Evolutionary conservation across 345 rosid species (phyloP).

Genomic region (Moricandia arvensis): DNA sequence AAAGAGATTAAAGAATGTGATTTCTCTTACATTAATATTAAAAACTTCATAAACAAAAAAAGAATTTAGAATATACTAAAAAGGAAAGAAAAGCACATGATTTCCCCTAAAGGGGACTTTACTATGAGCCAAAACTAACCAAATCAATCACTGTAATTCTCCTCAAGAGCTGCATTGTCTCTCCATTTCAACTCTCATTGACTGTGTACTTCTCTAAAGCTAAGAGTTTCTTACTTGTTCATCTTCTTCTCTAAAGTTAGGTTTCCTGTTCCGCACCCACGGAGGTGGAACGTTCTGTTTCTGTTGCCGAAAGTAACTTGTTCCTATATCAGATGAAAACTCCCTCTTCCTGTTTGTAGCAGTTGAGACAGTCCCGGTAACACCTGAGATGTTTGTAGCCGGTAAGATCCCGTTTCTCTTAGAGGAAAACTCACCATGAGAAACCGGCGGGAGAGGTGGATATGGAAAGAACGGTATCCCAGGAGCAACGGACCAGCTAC

Average conservation of each 20-base stretch:
- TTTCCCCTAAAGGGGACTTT: conserved; percentile 31
- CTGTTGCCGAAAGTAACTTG: conserved; percentile 77
- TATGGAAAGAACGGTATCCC: conserved; percentile 84
- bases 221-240: conserved; percentile 16
- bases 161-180: conserved; percentile 39
- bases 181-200: conserved; percentile 35
- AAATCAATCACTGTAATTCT: conserved; percentile 47
- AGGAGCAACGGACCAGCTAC: conserved; percentile 74
- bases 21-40: conserved; percentile 23
- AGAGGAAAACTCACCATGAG: conserved; percentile 37
- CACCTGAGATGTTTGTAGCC: conserved; percentile 41
- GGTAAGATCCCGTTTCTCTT: conserved; percentile 42
- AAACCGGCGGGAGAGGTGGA: conserved; percentile 76
- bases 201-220: conserved; percentile 24
- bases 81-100: conserved; percentile 35
- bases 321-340: conserved; percentile 59
- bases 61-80: conserved; percentile 57
- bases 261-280: conserved; percentile 50
- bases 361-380: conserved; percentile 32
- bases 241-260: conserved; percentile 35
- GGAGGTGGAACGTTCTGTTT: conserved; percentile 66
- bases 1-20: conserved; percentile 26
- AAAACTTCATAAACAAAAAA: conserved; percentile 32
- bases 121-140: conserved; percentile 35
- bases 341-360: conserved; percentile 50